phyloP scores from a whole-genome alignment of 768 basidiomycete species.

The Pleurotus sapidus region DNA sequence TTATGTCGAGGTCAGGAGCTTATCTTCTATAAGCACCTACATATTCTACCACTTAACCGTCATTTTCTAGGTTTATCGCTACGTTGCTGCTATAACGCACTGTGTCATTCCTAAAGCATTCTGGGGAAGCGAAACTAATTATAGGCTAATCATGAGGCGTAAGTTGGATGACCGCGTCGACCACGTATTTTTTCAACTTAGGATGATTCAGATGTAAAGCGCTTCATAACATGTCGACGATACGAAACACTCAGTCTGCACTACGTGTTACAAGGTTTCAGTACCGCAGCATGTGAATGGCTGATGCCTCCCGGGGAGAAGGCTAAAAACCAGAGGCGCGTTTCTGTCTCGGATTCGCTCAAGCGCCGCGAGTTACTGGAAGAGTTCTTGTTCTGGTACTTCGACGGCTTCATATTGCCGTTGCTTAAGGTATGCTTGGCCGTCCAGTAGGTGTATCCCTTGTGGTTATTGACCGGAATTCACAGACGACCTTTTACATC shows the following conservation, averaged over 20 bases:
- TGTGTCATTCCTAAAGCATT: conserved; percentile 69
- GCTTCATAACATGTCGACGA: conserved; percentile 74
- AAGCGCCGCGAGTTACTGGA: conserved; percentile 82
- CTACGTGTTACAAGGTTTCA: conserved; percentile 71
- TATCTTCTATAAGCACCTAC: background rate
- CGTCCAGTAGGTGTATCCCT: background rate
- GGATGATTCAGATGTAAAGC: conserved; percentile 54
- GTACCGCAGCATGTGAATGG: conserved; percentile 79
- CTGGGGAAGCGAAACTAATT: conserved; percentile 77
- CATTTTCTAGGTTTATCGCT: conserved; percentile 63
- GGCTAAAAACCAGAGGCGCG: conserved; percentile 39
- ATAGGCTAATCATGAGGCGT: conserved; percentile 57
- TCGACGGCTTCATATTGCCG: conserved; percentile 79
- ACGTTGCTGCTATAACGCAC: conserved; percentile 59
- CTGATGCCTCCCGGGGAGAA: conserved; percentile 45
- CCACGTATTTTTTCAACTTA: background rate
- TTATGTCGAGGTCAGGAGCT: conserved; percentile 50
- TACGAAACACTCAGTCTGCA: conserved; percentile 82
- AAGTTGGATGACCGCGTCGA: conserved; percentile 15
- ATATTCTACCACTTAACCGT: background rate
- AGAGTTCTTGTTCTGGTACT: conserved; percentile 94
- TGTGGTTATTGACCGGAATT: background rate
- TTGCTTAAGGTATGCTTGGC: conserved; percentile 63
- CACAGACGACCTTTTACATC: conserved; percentile 88
- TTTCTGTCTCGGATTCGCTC: conserved; percentile 61